Evolutionary conservation across 106 monocot species (phyloP), one percentile per base, ranked within the genome.

Genomic region (Platanthera guangdongensis): DNA sequence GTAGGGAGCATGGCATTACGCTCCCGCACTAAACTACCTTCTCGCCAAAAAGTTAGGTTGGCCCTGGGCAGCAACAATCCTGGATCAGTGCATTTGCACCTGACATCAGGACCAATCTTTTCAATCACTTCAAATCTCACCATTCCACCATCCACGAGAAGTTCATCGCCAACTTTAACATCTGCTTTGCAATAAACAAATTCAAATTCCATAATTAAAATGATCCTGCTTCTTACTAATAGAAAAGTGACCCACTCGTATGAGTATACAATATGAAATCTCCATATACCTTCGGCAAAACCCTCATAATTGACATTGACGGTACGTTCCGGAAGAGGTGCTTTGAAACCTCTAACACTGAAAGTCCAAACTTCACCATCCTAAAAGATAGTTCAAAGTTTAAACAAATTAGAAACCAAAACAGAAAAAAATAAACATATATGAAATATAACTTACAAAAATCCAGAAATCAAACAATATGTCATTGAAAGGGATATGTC

Each of bases 291-390:
- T 93, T 99, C 97, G 65, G 97, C 91, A 83, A 99, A 99, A 50
- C 97, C 97, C 57, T 90, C 97, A 75, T 99, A 94, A 75, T 90
- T 99, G 49, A 99, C 97, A 82, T 77, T 84, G 65, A 93, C 88
- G 51, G 97, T 99, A 53, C 73, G 81, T 21, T 99, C 97, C 59
- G 97, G 97, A 45, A 92, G 85, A 78, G 89, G 83, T 64, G 86
- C 85, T 62, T 80, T 90, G 67, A 93, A 92, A 65, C 84, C 81
- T 70, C 97, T 84, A 47, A 99, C 97, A 81, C 75, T 99, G 71
- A 99, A 99, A 48, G 91, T 99, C 97, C 97, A 99, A 50, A 99
- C 77, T 75, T 99, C 97, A 63, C 97, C 94, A 90, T 99, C 97
- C 97, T 99, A 82, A 60, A 80, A 32, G 71, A 73, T 45, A 54